Evolutionary conservation across 2,329 filamentous ascomycete genomes (phyloP).

Genomic region (Exophiala bonariae): DNA sequence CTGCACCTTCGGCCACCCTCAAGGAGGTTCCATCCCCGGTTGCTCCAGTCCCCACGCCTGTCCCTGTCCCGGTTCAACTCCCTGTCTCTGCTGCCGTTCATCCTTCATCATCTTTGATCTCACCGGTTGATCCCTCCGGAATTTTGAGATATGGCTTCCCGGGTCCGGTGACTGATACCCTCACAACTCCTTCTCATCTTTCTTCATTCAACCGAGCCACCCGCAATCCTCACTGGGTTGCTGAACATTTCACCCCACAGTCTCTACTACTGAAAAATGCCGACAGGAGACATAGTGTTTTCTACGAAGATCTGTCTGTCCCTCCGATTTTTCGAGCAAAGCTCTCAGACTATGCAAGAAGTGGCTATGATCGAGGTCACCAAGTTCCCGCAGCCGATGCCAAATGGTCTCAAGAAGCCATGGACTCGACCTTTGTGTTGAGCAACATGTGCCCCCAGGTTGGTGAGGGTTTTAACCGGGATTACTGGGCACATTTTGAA

Average conservation of each 20-base stretch:
- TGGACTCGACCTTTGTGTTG: constrained; percentile 92
- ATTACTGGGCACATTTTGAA: constrained; percentile 99
- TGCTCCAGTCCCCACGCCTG: constrained; percentile 27
- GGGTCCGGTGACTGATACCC: constrained; percentile 81
- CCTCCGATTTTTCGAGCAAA: constrained; percentile 85
- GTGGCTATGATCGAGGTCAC: constrained; percentile 92
- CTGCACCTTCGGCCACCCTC: constrained; percentile 38
- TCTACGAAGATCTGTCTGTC: constrained; percentile 77
- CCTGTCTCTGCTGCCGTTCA: constrained; percentile 29
- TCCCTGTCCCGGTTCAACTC: constrained; percentile 17
- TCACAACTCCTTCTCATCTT: constrained; percentile 72
- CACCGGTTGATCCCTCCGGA: constrained; percentile 70
- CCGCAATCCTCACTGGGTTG: constrained; percentile 91
- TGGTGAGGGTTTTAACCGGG: constrained; percentile 95
- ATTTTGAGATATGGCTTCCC: constrained; percentile 89
- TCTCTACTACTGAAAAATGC: constrained; percentile 74
- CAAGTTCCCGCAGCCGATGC: constrained; percentile 96
- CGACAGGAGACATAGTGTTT: constrained; percentile 80
- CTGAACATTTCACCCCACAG: constrained; percentile 90
- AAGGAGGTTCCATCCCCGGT: constrained; percentile 29
- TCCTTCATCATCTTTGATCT: constrained; percentile 30
- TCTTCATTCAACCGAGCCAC: constrained; percentile 88
- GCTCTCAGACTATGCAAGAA: constrained; percentile 91
- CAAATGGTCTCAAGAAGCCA: constrained; percentile 90
- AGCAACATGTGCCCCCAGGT: constrained; percentile 99